Evolutionary conservation across 805 yeast genomes (phyloP).

Genomic region (Metschnikowia sp.): DNA sequence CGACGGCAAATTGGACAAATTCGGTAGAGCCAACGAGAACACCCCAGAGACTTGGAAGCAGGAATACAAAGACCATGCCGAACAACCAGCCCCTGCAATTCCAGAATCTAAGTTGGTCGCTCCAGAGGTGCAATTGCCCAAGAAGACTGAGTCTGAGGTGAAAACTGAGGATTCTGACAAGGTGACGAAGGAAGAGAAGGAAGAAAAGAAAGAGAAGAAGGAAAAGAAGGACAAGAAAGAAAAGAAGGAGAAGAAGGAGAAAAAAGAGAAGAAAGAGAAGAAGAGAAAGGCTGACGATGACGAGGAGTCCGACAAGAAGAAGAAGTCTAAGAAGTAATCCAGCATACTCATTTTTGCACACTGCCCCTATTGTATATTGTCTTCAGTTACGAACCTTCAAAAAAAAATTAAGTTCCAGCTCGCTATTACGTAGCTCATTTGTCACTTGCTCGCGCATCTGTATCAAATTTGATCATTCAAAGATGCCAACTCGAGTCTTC

Average conservation of each 20-base stretch:
- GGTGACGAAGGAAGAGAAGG: constrained; percentile 25
- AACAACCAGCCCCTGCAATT: constrained; percentile 55
- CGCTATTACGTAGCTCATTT: no score
- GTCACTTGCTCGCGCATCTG: background rate
- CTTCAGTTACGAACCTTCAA: constrained; percentile 3
- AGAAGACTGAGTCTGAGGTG: constrained; percentile 49
- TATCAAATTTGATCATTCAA: background rate
- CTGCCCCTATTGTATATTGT: constrained; percentile 6
- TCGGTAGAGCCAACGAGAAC: constrained; percentile 87
- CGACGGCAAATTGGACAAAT: constrained; percentile 95
- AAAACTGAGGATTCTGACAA: constrained; percentile 26
- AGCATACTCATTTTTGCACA: constrained; percentile 10
- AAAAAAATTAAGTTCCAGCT: background rate
- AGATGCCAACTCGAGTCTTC: background rate
- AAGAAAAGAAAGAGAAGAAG: constrained; percentile 43
- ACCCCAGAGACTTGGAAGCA: constrained; percentile 93
- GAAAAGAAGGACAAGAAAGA: constrained; percentile 61
- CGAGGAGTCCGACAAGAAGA: constrained; percentile 47
- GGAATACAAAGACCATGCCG: constrained; percentile 69
- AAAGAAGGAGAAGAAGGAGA: constrained; percentile 48
- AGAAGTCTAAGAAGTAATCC: constrained; percentile 43
- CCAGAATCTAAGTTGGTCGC: constrained; percentile 52
- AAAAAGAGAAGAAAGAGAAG: constrained; percentile 38
- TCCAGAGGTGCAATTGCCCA: constrained; percentile 44
- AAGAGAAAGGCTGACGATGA: constrained; percentile 27